Base-by-base conservation (phyloP, 257 asterid genomes). In the Penstemon davidsonii region DNA sequence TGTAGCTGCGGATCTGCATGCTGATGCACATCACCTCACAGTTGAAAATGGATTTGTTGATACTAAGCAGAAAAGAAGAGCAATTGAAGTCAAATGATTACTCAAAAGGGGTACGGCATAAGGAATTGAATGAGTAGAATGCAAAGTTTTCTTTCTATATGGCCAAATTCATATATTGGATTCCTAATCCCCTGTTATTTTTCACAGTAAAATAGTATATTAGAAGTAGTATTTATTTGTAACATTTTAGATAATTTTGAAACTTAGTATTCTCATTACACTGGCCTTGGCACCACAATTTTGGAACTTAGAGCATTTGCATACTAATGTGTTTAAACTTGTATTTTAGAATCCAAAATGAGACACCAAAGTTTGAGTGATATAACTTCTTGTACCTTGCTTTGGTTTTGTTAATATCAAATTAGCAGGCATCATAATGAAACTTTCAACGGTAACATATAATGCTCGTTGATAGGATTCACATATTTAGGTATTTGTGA, bases 41-140 rank as follows among this genome's bases (percentile, higher is more conserved):
- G 50, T 37, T 56, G 81, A 70, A 73, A 76, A 76, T 3, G 82
- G 81, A 52, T 47, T 37, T 0, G 39, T n/a, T 37, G 66, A 54
- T 60, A 37, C 47, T 39, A 80, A 73, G 55, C 62, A 53, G 70
- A 68, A 9, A 50, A 50, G 40, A 1, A 37, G 19, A 55, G 66
- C 63, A 51, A 41, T 56, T 11, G 3, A 51, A 75, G 75, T 58
- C 46, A 67, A 59, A 45, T 57, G 66, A 69, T 47, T 50, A 64
- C 46, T 50, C 18, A 5, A 19, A 37, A 33, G 56, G 10, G 60
- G 64, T 60, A 72, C 25, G 52, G 54, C 25, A 45, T 38, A 15
- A 64, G 73, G 62, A 42, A 60, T 72, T 33, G 55, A 52, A 68
- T 67, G 65, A 57, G 62, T 60, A 66, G 72, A 56, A 70, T 37